phyloP scores from a whole-genome alignment of 345 rosid genomes.

The Cardamine chenopodiifolia region DNA sequence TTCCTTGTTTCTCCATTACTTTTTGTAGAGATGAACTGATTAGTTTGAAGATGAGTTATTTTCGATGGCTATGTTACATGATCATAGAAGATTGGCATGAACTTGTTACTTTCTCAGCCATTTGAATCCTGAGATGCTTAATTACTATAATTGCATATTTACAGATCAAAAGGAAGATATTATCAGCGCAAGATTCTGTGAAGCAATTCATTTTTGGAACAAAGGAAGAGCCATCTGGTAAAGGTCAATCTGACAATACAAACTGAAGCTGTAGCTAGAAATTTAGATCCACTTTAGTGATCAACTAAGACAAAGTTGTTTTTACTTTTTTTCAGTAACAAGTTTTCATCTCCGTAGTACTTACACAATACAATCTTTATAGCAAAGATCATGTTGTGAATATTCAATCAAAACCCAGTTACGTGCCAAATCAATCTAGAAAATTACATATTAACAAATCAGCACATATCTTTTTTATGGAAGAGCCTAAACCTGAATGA shows the following conservation, averaged over 20 bases:
- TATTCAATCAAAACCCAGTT: neutral
- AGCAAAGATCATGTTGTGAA: neutral
- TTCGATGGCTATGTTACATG: neutral
- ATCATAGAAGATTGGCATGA: neutral
- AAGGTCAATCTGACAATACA: conserved; percentile 32
- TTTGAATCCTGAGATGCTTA: neutral
- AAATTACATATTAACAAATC: conserved; percentile 25
- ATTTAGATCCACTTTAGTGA: neutral
- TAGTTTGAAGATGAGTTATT: neutral
- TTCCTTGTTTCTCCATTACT: too few species aligned
- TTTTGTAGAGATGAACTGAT: neutral
- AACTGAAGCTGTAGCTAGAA: conserved; percentile 12
- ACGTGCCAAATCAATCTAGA: conserved; percentile 12
- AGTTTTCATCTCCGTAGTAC: neutral
- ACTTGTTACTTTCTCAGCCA: neutral
- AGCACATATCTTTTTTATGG: neutral
- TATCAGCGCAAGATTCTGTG: conserved; percentile 52
- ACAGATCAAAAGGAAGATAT: conserved; percentile 58
- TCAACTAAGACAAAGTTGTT: neutral
- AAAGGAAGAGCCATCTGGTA: conserved; percentile 41
- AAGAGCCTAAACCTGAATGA: neutral
- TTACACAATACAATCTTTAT: neutral
- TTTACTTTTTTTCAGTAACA: neutral
- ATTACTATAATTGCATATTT: conserved; percentile 8
- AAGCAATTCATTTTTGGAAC: conserved; percentile 59